Evolutionary conservation across 345 rosid genomes (phyloP), one percentile per base, ranked within the genome.

Genomic region (Capsella bursapastoris): DNA sequence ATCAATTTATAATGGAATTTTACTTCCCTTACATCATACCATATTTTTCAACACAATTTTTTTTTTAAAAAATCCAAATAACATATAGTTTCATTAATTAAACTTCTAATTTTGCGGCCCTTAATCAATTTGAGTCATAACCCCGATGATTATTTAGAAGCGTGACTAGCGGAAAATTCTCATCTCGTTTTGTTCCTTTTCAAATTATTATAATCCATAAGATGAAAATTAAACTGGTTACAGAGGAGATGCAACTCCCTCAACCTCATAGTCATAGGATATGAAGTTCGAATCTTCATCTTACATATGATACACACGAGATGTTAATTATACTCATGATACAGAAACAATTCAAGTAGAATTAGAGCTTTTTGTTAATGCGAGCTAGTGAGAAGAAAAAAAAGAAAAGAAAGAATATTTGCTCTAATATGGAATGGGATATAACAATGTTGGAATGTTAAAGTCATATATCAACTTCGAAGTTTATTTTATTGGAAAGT

Each of bases 1-100:
- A 77, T 77, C 72, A 71, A 64, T 64, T 71, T 34, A 75, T 75
- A 76, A 76, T 80, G 84, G 82, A 72, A 78, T 53, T 64, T 77
- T 78, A 81, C 83, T 78, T 81, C 32, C 75, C 64, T 61, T 28
- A 37, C 55, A 70, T 48, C 65, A 43, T 44, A 57, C 25, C 25
- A 22, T 22, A 1, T 22, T 47, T 79, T 75, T 74, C 55, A 70
- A 44, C 76, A 37, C 48, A 50, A 48, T 65, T 65, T 38, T 64
- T 49, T 18, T 18, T n/a, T n/a, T n/a, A n/a, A n/a, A n/a, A n/a
- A 70, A 57, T 64, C 35, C 3, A 48, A 22, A 64, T 4, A 34
- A 34, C 7, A 32, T 41, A 9, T 18, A 75, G 8, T 53, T 7
- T 44, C 31, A n/a, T 40, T 68, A 34, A 62, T 6, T 69, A 9